A percentile compares a stretch with the other conserved stretches of the same genome.
phyloP scores from a whole-genome alignment of 2,329 filamentous ascomycete genomes.

The Macroventuria anomochaeta region DNA sequence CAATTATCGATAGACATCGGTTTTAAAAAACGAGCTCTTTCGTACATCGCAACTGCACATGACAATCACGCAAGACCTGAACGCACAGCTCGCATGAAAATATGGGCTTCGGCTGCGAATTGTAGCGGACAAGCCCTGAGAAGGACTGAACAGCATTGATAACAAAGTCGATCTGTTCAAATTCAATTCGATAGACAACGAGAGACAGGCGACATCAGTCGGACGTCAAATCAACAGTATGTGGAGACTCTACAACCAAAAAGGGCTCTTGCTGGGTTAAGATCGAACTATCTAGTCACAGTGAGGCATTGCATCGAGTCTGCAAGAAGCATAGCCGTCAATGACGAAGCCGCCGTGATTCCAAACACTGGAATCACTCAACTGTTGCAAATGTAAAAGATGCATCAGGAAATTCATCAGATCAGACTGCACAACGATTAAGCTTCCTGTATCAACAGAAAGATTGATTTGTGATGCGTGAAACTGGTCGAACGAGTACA shows the following conservation, averaged over 20 bases:
- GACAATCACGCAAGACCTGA: not conserved
- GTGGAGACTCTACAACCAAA: not conserved
- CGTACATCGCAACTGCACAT: not conserved
- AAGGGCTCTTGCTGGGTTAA: not conserved
- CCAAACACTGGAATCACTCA: not conserved
- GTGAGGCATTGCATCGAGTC: not conserved
- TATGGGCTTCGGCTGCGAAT: too few relatives aligned
- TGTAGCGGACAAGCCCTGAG: too few relatives aligned
- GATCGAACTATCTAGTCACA: not conserved
- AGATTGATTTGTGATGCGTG: conserved; percentile 12
- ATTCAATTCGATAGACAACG: too few relatives aligned
- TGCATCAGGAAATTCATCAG: not conserved
- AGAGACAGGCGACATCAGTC: too few relatives aligned
- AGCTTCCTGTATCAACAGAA: not conserved
- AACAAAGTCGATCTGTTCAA: too few relatives aligned
- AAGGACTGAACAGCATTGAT: too few relatives aligned
- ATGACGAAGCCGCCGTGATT: conserved; percentile 4
- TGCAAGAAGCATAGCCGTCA: not conserved
- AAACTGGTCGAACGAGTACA: conserved; percentile 33
- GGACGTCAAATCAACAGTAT: too few relatives aligned
- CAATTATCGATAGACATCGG: too few relatives aligned
- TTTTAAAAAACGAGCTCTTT: not conserved
- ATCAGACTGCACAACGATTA: not conserved
- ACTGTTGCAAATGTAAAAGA: not conserved
- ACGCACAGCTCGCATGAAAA: too few relatives aligned